These are phyloP conservation scores for Monosporascus cannonballus DNA, from an alignment of 2,329 filamentous ascomycete species.

Conservation along the genomic window DNA sequence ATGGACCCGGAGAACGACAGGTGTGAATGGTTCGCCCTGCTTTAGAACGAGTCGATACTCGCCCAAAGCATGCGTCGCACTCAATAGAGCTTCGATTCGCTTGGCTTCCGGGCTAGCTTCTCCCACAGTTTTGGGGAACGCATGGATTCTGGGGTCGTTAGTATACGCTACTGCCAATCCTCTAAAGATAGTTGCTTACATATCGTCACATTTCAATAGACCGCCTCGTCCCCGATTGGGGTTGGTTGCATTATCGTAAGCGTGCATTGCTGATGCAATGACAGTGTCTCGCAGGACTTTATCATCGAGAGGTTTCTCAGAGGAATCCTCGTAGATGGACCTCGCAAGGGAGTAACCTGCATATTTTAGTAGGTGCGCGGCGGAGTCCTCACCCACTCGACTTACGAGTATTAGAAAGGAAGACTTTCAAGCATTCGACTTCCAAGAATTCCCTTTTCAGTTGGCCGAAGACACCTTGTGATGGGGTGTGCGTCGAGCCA, in stretches of 20 bases:
- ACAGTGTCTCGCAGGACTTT: conserved; percentile 54
- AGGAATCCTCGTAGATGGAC: conserved; percentile 52
- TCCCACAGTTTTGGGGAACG: conserved; percentile 55
- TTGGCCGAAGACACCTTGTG: conserved; percentile 51
- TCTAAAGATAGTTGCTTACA: conserved; percentile 41
- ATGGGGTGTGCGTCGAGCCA: conserved; percentile 18
- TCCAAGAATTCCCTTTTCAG: conserved; percentile 59
- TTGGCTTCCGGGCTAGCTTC: conserved; percentile 44
- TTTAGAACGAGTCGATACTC: conserved; percentile 73
- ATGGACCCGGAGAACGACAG: conserved; percentile 71
- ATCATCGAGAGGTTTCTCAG: conserved; percentile 41
- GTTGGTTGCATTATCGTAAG: conserved; percentile 79
- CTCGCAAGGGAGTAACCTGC: conserved; percentile 57
- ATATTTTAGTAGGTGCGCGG: conserved; percentile 13
- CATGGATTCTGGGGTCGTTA: conserved; percentile 44
- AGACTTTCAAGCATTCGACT: conserved; percentile 61
- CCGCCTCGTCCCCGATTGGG: conserved; percentile 71
- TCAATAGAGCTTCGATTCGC: conserved; percentile 58
- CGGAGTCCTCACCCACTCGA: conserved; percentile 6
- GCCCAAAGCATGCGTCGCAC: conserved; percentile 68
- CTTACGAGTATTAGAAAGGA: conserved; percentile 57
- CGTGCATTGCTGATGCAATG: conserved; percentile 56
- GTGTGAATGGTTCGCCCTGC: conserved; percentile 73
- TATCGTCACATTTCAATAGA: conserved; percentile 70
- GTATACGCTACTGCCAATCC: not conserved